Evolutionary conservation across 169 alveolate species (phyloP), one percentile per base, ranked within the genome.

Genomic region (Theileria luwenshuni): DNA sequence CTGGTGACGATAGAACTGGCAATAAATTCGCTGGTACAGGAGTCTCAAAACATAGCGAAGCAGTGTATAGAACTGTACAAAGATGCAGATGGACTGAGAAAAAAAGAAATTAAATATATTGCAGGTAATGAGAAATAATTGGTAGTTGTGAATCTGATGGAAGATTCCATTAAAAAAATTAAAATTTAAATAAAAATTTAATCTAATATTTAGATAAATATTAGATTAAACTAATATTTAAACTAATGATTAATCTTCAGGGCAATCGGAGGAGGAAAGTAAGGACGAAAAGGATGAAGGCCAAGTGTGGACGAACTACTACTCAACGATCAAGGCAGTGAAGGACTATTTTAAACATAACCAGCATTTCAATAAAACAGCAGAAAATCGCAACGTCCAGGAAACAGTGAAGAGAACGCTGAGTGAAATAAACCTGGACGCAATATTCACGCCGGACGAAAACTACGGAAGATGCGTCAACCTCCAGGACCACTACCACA

Each of bases 381-480:
- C 48, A 43, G 74, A 85, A 19, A 45, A 58, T 35, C 49, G 85
- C 45, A 43, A 77, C 49, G 41, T 86, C 48, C 84, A 90, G 77
- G 68, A 76, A 8, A 42, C 74, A 25, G 77, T 79, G 3, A 68
- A 77, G 32, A 91, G 85, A 28, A 89, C 91, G 0, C 52, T 81
- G 64, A 51, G 71, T 19, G 69, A 69, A 19, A 86, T 79, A 3
- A 74, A 84, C 23, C 69, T 90, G 13, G 86, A 85, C 61, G 67
- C 70, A 43, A 63, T 80, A 13, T 92, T 92, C 58, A 76, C 86
- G 30, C 93, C 94, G 23, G 88, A 90, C 48, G 95, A 92, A 52
- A 90, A 86, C 69, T 74, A 80, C 58, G 95, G 95, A 7, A 85
- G 77, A 43, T 85, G 91, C 28, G 60, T 92, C 5, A 88, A 80